Evolutionary conservation across 306 rosid genomes (phyloP).

Genomic region (Pterocarpus macrocarpus): DNA sequence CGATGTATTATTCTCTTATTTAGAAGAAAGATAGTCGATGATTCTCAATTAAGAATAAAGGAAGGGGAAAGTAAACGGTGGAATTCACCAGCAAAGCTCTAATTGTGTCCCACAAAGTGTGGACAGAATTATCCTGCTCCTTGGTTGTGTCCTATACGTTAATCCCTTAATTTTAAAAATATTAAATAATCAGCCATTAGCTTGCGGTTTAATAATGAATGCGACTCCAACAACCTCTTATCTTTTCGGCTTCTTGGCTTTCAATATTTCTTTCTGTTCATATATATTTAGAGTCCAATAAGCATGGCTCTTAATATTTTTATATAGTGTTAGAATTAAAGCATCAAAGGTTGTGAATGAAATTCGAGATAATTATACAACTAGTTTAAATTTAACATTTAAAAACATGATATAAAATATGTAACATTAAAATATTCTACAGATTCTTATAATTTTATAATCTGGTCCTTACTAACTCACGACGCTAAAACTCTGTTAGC

Average conservation of each 20-base stretch:
- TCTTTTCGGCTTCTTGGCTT: background rate
- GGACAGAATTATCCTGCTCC: background rate
- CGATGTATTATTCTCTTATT: background rate
- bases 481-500: no score
- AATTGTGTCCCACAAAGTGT: slow-evolving; percentile 40
- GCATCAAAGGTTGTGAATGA: no score
- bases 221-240: background rate
- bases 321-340: no score
- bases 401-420: no score
- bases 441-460: no score
- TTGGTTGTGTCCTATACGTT: background rate
- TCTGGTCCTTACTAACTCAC: no score
- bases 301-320: background rate
- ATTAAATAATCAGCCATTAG: background rate
- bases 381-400: no score
- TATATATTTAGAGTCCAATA: background rate
- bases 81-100: background rate
- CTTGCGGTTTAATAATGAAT: background rate
- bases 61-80: background rate
- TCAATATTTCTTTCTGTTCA: background rate
- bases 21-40: background rate
- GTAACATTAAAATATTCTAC: no score
- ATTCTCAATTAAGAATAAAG: background rate
- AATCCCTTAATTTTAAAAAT: background rate
- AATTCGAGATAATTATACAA: no score